A percentile compares a stretch with the other conserved stretches of the same genome.
These are phyloP conservation scores for Boletus rubropictus DNA, from an alignment of 768 basidiomycete genomes.

Conservation along the genomic window DNA sequence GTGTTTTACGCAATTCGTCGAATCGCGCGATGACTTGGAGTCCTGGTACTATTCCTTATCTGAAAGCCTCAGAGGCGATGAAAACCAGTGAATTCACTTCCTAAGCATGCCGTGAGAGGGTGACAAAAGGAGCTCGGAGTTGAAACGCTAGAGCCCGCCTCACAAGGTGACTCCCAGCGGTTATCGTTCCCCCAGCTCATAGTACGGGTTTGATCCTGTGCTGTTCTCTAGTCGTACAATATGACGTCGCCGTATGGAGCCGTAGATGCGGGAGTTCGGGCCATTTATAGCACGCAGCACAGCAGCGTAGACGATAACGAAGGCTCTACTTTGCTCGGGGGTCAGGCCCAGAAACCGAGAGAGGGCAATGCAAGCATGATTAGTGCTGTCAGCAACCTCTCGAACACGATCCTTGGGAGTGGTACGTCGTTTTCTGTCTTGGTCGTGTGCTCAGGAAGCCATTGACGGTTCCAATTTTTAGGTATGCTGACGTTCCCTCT, in stretches of 20 bases:
- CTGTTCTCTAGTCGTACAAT: constrained; percentile 36
- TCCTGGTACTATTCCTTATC: too few species aligned
- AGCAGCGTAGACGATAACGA: constrained; percentile 37
- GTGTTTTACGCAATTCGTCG: too few species aligned
- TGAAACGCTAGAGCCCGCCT: not conserved
- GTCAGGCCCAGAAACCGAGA: constrained; percentile 25
- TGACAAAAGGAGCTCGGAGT: not conserved
- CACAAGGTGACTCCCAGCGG: not conserved
- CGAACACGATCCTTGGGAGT: constrained; percentile 90
- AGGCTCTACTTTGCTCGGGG: constrained; percentile 54
- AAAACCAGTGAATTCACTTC: too few species aligned
- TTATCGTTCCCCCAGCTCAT: not conserved
- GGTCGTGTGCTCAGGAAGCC: not conserved
- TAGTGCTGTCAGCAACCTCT: constrained; percentile 72
- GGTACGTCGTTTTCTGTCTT: constrained; percentile 41
- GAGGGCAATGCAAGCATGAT: constrained; percentile 67
- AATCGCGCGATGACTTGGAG: too few species aligned
- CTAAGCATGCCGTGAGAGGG: not conserved
- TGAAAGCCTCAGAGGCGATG: too few species aligned
- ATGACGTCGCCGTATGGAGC: constrained; percentile 71
- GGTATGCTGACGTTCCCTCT: constrained; percentile 88
- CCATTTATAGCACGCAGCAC: constrained; percentile 6
- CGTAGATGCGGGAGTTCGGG: constrained; percentile 34
- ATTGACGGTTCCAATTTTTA: constrained; percentile 23
- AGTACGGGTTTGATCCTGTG: not conserved